Conservation (phyloP, 257 asterid genomes). For the Solanum corneliomulleri region DNA sequence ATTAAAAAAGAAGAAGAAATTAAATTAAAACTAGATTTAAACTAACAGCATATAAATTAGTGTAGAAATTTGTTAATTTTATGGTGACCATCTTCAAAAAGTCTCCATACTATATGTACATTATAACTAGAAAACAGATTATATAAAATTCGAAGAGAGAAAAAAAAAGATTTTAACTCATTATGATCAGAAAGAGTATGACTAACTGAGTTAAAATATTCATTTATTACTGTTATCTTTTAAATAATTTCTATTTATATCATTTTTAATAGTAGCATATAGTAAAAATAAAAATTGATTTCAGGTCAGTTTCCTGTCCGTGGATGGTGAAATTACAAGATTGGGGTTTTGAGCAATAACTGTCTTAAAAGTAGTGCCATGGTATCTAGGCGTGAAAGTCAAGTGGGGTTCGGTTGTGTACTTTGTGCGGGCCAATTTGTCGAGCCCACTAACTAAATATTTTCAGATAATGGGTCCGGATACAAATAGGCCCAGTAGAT, state of each 20-base stretch:
- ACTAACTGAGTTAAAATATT: background rate
- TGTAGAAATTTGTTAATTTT: background rate
- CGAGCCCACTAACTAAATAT: background rate
- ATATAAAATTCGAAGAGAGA: background rate
- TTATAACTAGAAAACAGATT: background rate
- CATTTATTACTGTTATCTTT: background rate
- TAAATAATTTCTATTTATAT: background rate
- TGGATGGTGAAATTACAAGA: conserved; percentile 13
- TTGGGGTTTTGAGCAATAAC: conserved; percentile 19
- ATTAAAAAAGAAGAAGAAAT: background rate
- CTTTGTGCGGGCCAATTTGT: background rate
- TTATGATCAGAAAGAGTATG: background rate
- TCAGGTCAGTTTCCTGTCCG: background rate
- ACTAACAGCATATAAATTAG: background rate
- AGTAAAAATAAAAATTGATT: background rate
- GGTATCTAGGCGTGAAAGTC: background rate
- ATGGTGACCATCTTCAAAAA: background rate
- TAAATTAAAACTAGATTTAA: background rate
- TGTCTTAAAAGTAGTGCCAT: conserved; percentile 28
- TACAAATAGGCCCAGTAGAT: background rate
- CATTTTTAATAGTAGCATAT: background rate
- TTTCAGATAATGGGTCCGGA: background rate
- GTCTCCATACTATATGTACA: background rate
- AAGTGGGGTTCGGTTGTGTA: background rate
- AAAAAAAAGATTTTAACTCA: background rate